Evolutionary conservation across 345 rosid genomes (phyloP), one percentile per base, ranked within the genome.

Genomic region (Rubroshorea leprosula): DNA sequence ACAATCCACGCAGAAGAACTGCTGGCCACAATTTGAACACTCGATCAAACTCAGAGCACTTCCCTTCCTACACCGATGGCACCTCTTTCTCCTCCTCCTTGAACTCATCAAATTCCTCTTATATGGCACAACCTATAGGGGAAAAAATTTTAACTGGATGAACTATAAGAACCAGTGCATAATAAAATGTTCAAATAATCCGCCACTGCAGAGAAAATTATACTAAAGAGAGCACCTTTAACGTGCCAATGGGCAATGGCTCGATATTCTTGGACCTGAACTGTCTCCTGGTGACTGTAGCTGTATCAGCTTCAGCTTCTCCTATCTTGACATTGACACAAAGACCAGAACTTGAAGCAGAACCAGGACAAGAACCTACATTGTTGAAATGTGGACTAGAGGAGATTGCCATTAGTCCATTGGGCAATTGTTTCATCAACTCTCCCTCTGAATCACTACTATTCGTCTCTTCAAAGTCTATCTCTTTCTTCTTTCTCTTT

Each of bases 401-500:
- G 65, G 96, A 77, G 65, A 93, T 85, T 3, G 86, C 90, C 99
- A 93, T 93, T 39, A 89, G 60, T 11, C 97, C 99, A 76, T 93
- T 79, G 46, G 99, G 99, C 70, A 93, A 77, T 55, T 83, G 76
- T 70, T 78, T 78, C 73, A 74, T 89, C 51, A 89, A 69, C 70
- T 86, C 98, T 16, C 70, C 88, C 3, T 83, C 89, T 5, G 57
- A 69, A 15, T 70, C 81, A 65, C 70, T 58, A 63, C 62, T 61
- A 23, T 65, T 48, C 23, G 61, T 49, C 43, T 62, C 63, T 7
- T 55, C 58, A 43, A 26, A 23, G 23, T 60, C 62, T 41, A 21
- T 67, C 68, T 51, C 62, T 60, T 60, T 67, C 67, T 60, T 76
- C 52, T 74, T 78, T 61, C 63, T 67, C 82, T 93, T 93, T 74